Conservation (phyloP, 208 protist genomes). For the Entamoeba moshkovskii region DNA sequence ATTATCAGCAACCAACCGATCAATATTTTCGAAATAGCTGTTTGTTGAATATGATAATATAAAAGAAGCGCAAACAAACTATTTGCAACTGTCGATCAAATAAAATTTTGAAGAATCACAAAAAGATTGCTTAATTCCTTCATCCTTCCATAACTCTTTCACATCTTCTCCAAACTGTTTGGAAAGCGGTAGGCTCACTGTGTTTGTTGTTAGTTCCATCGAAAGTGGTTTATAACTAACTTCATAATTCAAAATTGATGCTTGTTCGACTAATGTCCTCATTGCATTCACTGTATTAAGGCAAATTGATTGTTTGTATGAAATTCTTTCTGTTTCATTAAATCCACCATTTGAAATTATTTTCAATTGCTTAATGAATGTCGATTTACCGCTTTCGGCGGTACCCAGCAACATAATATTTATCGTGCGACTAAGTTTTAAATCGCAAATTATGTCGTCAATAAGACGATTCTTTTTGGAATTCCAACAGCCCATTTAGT, state of each 20-base stretch:
- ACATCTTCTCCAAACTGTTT: neutral
- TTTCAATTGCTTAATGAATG: neutral
- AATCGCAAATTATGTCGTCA: no score
- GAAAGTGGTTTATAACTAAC: neutral
- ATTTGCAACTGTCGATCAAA: neutral
- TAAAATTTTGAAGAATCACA: neutral
- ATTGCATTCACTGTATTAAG: neutral
- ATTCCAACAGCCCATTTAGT: no score
- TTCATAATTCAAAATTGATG: neutral
- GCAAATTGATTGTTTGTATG: neutral
- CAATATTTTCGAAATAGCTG: conserved; percentile 1
- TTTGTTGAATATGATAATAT: no score
- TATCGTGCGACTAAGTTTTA: no score
- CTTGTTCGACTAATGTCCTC: neutral
- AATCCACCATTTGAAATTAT: neutral
- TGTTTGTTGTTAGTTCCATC: neutral
- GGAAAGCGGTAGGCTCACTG: neutral
- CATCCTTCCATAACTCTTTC: neutral
- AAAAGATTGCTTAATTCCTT: neutral
- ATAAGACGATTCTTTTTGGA: no score
- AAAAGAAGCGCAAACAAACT: no score
- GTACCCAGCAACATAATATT: neutral
- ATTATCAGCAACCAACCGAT: neutral
- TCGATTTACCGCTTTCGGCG: neutral
- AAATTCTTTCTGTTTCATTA: neutral